Base-by-base conservation (phyloP, 208 protist genomes). In the Trypanosoma avium region DNA sequence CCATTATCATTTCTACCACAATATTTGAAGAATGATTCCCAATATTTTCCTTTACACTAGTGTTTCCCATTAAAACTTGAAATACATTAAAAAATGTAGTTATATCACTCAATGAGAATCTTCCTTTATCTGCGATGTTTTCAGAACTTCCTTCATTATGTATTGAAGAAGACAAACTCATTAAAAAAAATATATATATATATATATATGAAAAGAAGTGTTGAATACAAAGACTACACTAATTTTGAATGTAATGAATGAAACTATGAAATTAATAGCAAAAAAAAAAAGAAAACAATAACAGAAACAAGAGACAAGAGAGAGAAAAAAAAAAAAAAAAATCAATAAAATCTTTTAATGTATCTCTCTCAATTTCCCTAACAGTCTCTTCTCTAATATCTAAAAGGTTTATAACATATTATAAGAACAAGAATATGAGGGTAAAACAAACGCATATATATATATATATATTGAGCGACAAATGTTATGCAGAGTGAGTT, bases 71-170 rank as follows among this genome's bases (percentile, higher is more conserved):
- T 15, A 70, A 19, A 3, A 29, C 55, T 38, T 70, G 64, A 27
- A 62, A 55, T n/a, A 61, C 12, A 40, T 70, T 70, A 33, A 63
- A 70, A 7, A 40, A 21, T 30, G 55, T 70, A 7, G 64, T 62
- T 4, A 46, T 46, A 19, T 13, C 29, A 2, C 9, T 62, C 7
- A 70, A 27, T 27, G 46, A 5, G 46, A 15, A 27, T 6, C 33
- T 8, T 4, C 26, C 19, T n/a, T 6, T 6, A 8, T 2, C 52
- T 27, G 17, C 26, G n/a, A 48, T 4, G 27, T 10, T 24, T 21
- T 45, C 50, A 29, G 17, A 19, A n/a, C 53, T 19, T 15, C 24
- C 12, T 4, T 45, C 3, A 19, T 15, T 29, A 19, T 33, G 4
- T 19, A 70, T 36, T 26, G 0, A 56, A 19, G 48, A 53, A 15